A percentile compares a stretch with the other conserved stretches of the same genome.
phyloP scores from a whole-genome alignment of 257 asterid genomes.

The Rehmannia glutinosa region DNA sequence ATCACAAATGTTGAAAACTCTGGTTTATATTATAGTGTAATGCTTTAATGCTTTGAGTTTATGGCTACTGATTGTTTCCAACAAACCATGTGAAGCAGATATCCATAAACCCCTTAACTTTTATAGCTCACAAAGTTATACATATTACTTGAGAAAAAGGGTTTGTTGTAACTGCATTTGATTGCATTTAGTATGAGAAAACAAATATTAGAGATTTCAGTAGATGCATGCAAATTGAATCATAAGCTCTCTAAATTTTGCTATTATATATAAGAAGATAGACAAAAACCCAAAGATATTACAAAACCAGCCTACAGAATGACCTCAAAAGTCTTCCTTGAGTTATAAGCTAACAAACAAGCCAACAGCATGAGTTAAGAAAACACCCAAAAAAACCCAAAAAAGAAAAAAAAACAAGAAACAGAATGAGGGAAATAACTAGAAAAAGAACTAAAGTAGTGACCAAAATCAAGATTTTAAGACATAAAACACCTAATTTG shows the following conservation, averaged over 20 bases:
- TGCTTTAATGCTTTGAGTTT: too few species aligned
- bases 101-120: too few species aligned
- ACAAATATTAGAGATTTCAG: not conserved
- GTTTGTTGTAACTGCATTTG: too few species aligned
- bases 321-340: too few species aligned
- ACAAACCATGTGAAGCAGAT: too few species aligned
- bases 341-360: too few species aligned
- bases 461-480: not conserved
- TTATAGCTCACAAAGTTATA: too few species aligned
- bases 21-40: too few species aligned
- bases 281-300: not conserved
- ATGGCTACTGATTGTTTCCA: too few species aligned
- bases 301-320: conserved; percentile 15
- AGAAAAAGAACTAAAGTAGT: not conserved
- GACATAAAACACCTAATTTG: not conserved
- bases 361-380: not conserved
- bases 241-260: conserved; percentile 15
- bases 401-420: not conserved
- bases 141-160: too few species aligned
- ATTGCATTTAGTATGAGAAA: not conserved
- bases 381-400: not conserved
- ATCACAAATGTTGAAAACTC: too few species aligned
- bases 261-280: not conserved
- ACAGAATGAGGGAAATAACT: too few species aligned
- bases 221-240: not conserved